Percentiles rank a stretch among this genome's conserved stretches.
These are phyloP conservation scores for Tephrocybe sp. DNA, from an alignment of 768 basidiomycete species.

Conservation along the genomic window DNA sequence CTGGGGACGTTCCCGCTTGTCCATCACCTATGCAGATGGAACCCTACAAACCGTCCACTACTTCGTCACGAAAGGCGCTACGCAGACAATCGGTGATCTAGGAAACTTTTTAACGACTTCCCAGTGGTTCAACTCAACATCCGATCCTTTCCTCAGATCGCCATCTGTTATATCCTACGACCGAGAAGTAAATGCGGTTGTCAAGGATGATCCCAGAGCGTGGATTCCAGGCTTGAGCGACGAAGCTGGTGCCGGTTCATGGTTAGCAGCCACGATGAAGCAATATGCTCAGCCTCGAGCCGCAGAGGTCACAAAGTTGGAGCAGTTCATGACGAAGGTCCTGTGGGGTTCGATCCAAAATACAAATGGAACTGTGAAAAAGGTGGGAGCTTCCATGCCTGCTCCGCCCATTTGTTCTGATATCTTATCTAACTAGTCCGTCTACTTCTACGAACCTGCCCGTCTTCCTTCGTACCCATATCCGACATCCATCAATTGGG, in stretches of 20 bases:
- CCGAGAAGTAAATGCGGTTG: constrained; percentile 46
- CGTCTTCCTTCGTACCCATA: constrained; percentile 47
- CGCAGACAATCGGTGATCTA: constrained; percentile 44
- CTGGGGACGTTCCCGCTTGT: constrained; percentile 51
- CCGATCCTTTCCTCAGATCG: constrained; percentile 53
- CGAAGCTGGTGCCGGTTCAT: constrained; percentile 61
- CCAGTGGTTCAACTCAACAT: constrained; percentile 51
- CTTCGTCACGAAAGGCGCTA: constrained; percentile 47
- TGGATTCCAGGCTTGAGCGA: constrained; percentile 64
- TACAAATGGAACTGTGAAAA: constrained; percentile 51
- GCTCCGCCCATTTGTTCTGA: background rate
- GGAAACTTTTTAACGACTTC: constrained; percentile 54
- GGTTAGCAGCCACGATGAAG: constrained; percentile 57
- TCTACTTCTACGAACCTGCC: constrained; percentile 51
- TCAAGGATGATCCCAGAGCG: constrained; percentile 50
- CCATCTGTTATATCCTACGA: constrained; percentile 58
- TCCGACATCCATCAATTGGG: constrained; percentile 47
- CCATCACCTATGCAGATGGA: constrained; percentile 50
- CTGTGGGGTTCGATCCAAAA: constrained; percentile 55
- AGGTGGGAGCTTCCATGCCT: no score
- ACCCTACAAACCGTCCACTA: constrained; percentile 54
- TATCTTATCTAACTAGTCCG: constrained; percentile 30
- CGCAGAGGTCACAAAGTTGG: constrained; percentile 52
- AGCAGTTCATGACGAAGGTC: constrained; percentile 45
- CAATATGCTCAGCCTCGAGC: constrained; percentile 55